These are phyloP conservation scores for Alopecurus myosuroides DNA, from an alignment of 176 grass and related monocot species.

Conservation along the genomic window DNA sequence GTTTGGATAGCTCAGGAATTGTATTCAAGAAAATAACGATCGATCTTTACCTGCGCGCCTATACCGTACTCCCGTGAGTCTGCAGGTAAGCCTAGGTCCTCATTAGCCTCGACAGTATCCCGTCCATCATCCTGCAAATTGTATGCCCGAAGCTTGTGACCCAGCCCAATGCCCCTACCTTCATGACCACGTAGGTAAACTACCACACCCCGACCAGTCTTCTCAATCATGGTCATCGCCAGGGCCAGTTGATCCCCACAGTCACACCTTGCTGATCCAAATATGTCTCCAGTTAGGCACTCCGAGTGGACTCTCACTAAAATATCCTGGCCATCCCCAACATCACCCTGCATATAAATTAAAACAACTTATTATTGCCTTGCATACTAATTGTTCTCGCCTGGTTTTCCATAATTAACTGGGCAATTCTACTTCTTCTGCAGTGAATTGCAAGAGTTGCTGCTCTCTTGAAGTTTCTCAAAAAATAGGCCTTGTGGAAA, in stretches of 20 bases:
- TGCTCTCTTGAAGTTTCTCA: background rate
- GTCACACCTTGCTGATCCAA: slow-evolving; percentile 84
- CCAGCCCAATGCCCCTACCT: slow-evolving; percentile 85
- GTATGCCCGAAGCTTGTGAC: slow-evolving; percentile 92
- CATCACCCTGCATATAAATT: slow-evolving; percentile 67
- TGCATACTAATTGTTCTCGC: background rate
- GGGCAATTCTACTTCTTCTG: slow-evolving; percentile 6
- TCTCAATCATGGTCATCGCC: slow-evolving; percentile 88
- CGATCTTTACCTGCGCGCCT: slow-evolving; percentile 68
- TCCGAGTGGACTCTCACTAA: slow-evolving; percentile 87
- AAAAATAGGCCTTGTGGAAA: background rate
- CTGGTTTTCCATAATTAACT: background rate
- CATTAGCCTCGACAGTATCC: slow-evolving; percentile 94
- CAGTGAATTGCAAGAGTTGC: background rate
- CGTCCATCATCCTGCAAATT: slow-evolving; percentile 83
- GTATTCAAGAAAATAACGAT: background rate
- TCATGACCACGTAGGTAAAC: slow-evolving; percentile 93
- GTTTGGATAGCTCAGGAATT: background rate
- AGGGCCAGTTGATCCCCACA: slow-evolving; percentile 74
- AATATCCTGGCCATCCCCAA: slow-evolving; percentile 91
- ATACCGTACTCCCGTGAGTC: slow-evolving; percentile 89
- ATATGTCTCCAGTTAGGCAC: slow-evolving; percentile 92
- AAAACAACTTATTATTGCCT: background rate
- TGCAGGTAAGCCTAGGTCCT: slow-evolving; percentile 86
- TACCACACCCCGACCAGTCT: slow-evolving; percentile 77